Conservation (phyloP, 805 yeast species). For the Clavispora santaluciae region DNA sequence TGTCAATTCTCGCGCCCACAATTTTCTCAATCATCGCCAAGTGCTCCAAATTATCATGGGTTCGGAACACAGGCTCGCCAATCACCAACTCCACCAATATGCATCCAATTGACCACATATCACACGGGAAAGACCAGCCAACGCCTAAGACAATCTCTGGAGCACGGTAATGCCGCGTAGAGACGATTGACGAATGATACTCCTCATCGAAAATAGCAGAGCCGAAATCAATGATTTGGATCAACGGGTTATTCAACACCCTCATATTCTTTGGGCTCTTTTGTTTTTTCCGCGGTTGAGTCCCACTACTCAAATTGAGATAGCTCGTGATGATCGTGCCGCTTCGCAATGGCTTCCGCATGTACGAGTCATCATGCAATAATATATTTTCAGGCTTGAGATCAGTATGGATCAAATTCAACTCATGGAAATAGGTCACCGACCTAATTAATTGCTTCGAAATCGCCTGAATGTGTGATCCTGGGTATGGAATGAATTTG, state of each 20-base stretch:
- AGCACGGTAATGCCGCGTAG: constrained; percentile 95
- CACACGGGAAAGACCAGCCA: constrained; percentile 98
- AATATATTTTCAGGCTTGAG: constrained; percentile 93
- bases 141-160: constrained; percentile 91
- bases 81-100: constrained; percentile 85
- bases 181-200: constrained; percentile 85
- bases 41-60: constrained; percentile 93
- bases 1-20: constrained; percentile 50
- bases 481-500: constrained; percentile 86
- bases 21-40: constrained; percentile 90
- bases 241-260: constrained; percentile 69
- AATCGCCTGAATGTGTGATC: constrained; percentile 84
- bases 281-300: constrained; percentile 11
- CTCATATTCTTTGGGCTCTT: constrained; percentile 34
- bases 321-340: constrained; percentile 32
- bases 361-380: constrained; percentile 49
- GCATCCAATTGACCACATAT: constrained; percentile 95
- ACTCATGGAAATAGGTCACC: constrained; percentile 84
- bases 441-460: constrained; percentile 80
- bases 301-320: constrained; percentile 17
- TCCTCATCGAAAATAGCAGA: constrained; percentile 92
- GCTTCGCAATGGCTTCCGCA: constrained; percentile 31
- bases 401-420: constrained; percentile 91
- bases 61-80: constrained; percentile 91
- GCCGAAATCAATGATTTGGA: constrained; percentile 95